Percentiles rank a stretch among this genome's conserved stretches.
Conservation (phyloP, 2,329 filamentous ascomycete species). For the Aspergillus intermedius region DNA sequence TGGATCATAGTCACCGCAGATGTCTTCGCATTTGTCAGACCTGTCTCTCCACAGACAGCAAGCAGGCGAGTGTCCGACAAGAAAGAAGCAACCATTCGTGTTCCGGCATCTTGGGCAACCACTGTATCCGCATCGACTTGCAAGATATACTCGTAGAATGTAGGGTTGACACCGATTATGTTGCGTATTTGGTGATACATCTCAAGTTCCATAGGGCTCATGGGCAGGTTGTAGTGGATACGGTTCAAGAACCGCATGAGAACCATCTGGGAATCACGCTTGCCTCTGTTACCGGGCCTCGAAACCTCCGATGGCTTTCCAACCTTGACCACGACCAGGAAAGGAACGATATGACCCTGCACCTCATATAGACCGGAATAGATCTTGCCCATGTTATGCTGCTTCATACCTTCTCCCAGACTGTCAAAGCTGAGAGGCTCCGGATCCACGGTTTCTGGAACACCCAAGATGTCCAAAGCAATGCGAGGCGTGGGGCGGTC, state of each 20-base stretch:
- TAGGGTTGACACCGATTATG: constrained; percentile 96
- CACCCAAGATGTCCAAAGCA: constrained; percentile 92
- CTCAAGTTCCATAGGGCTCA: constrained; percentile 94
- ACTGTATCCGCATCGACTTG: constrained; percentile 98
- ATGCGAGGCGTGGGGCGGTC: constrained; percentile 92
- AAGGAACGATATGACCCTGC: constrained; percentile 95
- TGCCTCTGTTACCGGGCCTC: constrained; percentile 87
- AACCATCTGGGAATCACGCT: constrained; percentile 98
- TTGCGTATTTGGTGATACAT: constrained; percentile 99
- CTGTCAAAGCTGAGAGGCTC: constrained; percentile 96
- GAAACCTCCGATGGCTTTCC: constrained; percentile 74
- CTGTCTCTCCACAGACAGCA: constrained; percentile 89
- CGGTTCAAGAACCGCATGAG: constrained; percentile 99
- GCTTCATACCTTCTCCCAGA: constrained; percentile 88
- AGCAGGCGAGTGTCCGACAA: constrained; percentile 89
- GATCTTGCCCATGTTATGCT: constrained; percentile 99
- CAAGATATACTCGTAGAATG: constrained; percentile 94
- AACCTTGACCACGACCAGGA: constrained; percentile 93
- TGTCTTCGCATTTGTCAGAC: constrained; percentile 82
- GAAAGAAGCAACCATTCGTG: constrained; percentile 86
- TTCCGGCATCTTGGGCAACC: constrained; percentile 80
- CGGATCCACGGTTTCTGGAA: constrained; percentile 87
- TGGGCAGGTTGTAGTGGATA: constrained; percentile 92
- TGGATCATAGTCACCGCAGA: constrained; percentile 99
- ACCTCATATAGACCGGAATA: constrained; percentile 98